These are phyloP conservation scores for Hypoxylon sp. DNA, from an alignment of 2,329 filamentous ascomycete species.

Conservation along the genomic window DNA sequence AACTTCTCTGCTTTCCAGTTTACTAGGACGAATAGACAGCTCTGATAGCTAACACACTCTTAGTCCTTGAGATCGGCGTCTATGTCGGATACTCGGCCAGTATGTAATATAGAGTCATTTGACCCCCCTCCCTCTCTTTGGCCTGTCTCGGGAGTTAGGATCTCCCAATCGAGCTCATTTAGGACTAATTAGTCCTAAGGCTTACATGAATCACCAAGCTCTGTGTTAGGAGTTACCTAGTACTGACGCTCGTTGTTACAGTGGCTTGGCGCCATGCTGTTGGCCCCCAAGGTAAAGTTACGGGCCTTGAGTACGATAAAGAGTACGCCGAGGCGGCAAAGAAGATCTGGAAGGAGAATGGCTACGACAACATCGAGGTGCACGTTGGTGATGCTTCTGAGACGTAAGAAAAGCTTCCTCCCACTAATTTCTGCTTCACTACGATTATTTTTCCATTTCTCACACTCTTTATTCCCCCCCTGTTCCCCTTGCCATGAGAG, in stretches of 20 bases:
- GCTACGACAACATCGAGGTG: conserved; percentile 63
- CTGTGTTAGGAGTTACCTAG: background rate
- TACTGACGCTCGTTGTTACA: conserved; percentile 11
- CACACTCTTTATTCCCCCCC: background rate
- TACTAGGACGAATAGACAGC: background rate
- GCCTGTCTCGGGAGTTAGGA: conserved; percentile 25
- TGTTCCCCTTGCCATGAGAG: background rate
- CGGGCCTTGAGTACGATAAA: conserved; percentile 62
- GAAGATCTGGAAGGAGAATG: conserved; percentile 58
- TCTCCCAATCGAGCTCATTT: background rate
- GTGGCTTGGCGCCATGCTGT: conserved; percentile 64
- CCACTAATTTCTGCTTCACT: background rate
- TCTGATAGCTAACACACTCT: conserved; percentile 14
- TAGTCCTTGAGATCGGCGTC: conserved; percentile 66
- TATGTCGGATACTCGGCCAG: conserved; percentile 64
- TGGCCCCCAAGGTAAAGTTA: conserved; percentile 60
- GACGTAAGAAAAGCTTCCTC: conserved; percentile 56
- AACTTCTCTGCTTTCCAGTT: background rate
- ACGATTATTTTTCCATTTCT: background rate
- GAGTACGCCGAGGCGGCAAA: conserved; percentile 61
- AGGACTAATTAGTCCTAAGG: conserved; percentile 10
- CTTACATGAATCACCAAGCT: background rate
- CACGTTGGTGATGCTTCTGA: conserved; percentile 63
- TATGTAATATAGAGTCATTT: conserved; percentile 17
- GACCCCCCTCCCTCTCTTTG: conserved; percentile 13